Evolutionary conservation across 331 rosid species (phyloP).

Genomic region (Malus hybrid): DNA sequence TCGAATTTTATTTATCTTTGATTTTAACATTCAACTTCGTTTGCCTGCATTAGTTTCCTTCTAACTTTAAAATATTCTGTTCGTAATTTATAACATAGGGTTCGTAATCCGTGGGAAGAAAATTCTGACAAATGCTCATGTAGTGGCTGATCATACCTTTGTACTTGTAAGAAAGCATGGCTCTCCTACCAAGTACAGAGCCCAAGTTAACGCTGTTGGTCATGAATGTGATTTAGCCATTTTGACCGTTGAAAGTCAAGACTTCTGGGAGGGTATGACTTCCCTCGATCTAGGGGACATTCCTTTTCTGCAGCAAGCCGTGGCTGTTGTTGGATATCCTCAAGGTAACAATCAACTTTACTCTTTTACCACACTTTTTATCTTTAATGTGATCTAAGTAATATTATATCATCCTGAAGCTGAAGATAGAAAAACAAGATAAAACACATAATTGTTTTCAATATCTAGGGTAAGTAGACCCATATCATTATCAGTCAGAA

Average conservation of each 20-base stretch:
- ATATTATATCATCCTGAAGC: neutral
- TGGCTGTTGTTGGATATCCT: constrained; percentile 93
- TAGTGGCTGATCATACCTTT: constrained; percentile 83
- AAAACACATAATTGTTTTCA: neutral
- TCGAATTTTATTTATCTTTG: no score
- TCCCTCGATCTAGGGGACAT: constrained; percentile 75
- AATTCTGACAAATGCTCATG: constrained; percentile 93
- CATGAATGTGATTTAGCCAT: constrained; percentile 92
- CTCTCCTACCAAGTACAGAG: constrained; percentile 76
- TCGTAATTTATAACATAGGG: constrained; percentile 31
- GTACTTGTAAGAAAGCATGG: constrained; percentile 95
- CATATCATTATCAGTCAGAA: neutral
- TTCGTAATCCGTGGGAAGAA: constrained; percentile 64
- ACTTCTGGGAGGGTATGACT: constrained; percentile 72
- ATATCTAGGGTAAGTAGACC: neutral
- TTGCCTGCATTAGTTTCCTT: neutral
- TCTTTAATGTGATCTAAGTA: neutral
- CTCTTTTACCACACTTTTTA: neutral
- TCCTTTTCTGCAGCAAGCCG: constrained; percentile 83
- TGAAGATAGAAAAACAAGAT: neutral
- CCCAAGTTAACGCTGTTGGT: constrained; percentile 77
- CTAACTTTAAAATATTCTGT: neutral
- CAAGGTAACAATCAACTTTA: constrained; percentile 43
- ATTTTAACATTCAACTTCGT: no score
- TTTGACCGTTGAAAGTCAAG: constrained; percentile 48